A percentile compares a stretch with the other conserved stretches of the same genome.
Evolutionary conservation across 257 asterid species (phyloP).

Genomic region (Solanum medicagineum): DNA sequence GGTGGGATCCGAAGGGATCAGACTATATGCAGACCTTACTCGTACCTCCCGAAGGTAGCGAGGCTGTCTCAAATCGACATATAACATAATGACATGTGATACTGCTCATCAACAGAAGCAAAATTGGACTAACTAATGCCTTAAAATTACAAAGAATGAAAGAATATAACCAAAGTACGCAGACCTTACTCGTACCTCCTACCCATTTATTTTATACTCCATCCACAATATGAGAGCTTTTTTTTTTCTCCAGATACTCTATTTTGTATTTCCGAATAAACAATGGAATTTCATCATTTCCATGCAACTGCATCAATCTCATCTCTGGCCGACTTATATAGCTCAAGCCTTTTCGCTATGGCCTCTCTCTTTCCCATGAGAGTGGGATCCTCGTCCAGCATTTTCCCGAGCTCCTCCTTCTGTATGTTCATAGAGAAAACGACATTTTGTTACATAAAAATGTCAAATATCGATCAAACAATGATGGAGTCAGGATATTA

Average conservation of each 20-base stretch:
- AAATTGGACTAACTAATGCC: neutral
- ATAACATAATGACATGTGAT: neutral
- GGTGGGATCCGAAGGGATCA: neutral
- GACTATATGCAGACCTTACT: neutral
- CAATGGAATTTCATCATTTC: conserved; percentile 33
- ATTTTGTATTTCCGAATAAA: neutral
- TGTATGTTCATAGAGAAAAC: conserved; percentile 10
- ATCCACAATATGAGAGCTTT: neutral
- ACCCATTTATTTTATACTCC: neutral
- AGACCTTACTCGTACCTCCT: neutral
- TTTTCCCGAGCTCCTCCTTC: conserved; percentile 89
- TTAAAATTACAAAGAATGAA: neutral
- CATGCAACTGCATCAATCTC: conserved; percentile 95
- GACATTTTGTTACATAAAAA: neutral
- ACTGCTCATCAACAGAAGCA: neutral
- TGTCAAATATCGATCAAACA: neutral
- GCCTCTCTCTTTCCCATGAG: conserved; percentile 83
- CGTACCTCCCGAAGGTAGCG: neutral
- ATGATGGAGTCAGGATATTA: neutral
- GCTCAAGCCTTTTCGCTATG: conserved; percentile 72
- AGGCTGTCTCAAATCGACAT: neutral
- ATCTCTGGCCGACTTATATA: conserved; percentile 93
- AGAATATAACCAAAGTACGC: neutral
- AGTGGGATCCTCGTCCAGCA: conserved; percentile 94
- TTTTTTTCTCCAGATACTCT: neutral